Evolutionary conservation across 2,329 filamentous ascomycete genomes (phyloP).

Genomic region (Aureobasidium melanogenum): DNA sequence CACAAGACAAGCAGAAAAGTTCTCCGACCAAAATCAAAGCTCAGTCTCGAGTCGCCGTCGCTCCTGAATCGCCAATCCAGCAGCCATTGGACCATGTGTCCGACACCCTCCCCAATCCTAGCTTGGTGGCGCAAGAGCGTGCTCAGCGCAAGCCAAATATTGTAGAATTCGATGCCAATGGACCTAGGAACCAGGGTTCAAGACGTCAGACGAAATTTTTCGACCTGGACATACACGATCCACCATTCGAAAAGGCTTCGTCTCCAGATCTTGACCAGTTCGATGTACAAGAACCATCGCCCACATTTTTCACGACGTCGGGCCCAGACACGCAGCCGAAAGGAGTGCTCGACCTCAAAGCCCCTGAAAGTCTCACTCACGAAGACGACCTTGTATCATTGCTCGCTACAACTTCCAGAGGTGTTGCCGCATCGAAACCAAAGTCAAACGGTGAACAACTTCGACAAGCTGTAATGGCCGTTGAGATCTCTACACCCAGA

Average conservation of each 20-base stretch:
- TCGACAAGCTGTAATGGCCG: background rate
- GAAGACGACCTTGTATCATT: too few species aligned
- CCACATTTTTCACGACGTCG: background rate
- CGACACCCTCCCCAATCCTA: background rate
- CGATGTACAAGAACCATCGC: background rate
- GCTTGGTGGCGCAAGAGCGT: background rate
- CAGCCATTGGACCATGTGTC: background rate
- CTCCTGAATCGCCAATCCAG: too few species aligned
- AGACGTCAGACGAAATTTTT: background rate
- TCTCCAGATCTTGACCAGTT: background rate
- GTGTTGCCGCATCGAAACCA: background rate
- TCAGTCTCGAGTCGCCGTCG: background rate
- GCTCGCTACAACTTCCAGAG: background rate
- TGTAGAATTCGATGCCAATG: constrained; percentile 21
- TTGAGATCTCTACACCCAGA: background rate
- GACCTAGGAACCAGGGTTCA: constrained; percentile 25
- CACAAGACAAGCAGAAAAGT: background rate
- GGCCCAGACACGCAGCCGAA: background rate
- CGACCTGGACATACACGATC: background rate
- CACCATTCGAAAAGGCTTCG: background rate
- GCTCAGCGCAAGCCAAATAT: constrained; percentile 19
- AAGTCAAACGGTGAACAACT: background rate
- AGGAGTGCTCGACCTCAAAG: too few species aligned
- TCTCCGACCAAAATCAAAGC: background rate
- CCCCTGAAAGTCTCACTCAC: background rate